phyloP scores from a whole-genome alignment of 176 grass and related monocot species.

The Rhipidocladum racemiflorum region DNA sequence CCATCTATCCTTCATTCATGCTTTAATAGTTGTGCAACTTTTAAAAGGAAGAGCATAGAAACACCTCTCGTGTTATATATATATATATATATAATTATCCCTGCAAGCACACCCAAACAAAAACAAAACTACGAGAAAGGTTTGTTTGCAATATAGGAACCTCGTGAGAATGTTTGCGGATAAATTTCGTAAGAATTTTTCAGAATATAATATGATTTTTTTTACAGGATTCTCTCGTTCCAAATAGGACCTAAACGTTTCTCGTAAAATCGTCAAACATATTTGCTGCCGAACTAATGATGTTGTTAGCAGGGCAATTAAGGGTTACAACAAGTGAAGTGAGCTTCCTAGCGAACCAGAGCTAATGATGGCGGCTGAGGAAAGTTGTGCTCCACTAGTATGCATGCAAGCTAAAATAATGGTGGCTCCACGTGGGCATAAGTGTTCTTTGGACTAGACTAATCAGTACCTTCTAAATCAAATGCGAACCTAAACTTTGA shows the following conservation, averaged over 20 bases:
- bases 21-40: no score
- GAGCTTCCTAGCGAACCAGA: not conserved
- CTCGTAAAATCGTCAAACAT: not conserved
- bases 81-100: not conserved
- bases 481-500: conserved; percentile 23
- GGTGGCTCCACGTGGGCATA: conserved; percentile 18
- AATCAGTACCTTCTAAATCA: not conserved
- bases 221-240: not conserved
- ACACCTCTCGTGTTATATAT: no score
- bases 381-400: not conserved
- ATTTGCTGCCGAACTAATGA: not conserved
- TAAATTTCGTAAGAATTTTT: not conserved
- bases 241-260: not conserved
- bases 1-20: no score
- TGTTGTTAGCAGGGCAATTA: not conserved
- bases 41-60: no score
- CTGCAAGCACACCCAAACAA: not conserved
- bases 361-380: conserved; percentile 30
- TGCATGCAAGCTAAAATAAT: conserved; percentile 37
- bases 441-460: not conserved
- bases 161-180: not conserved
- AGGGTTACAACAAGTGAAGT: not conserved
- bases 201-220: not conserved
- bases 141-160: not conserved
- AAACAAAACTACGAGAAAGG: not conserved